Percentiles rank a stretch among this genome's conserved stretches.
phyloP scores from a whole-genome alignment of 768 basidiomycete species.

The Imleria badia region DNA sequence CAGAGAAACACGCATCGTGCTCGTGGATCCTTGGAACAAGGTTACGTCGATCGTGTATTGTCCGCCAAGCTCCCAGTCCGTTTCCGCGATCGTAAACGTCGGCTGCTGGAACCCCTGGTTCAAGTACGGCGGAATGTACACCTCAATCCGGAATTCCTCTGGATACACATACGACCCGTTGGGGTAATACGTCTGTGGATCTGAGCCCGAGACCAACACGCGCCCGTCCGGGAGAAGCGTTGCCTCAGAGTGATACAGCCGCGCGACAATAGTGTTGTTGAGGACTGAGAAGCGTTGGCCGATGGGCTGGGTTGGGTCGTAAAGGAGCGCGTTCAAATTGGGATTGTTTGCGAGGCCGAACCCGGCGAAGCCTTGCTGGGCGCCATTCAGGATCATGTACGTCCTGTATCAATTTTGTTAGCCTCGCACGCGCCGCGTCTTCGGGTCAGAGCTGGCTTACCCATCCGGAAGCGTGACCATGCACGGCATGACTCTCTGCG shows the following conservation, averaged over 20 bases:
- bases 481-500: slow-evolving; percentile 73
- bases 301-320: slow-evolving; percentile 62
- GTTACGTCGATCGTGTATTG: slow-evolving; percentile 51
- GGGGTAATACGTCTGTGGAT: slow-evolving; percentile 53
- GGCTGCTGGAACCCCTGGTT: slow-evolving; percentile 62
- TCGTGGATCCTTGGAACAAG: slow-evolving; percentile 40
- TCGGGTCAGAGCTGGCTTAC: not conserved
- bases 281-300: slow-evolving; percentile 66
- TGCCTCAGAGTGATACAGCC: slow-evolving; percentile 78
- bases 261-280: slow-evolving; percentile 65
- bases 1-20: slow-evolving; percentile 59
- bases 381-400: slow-evolving; percentile 75
- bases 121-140: slow-evolving; percentile 88
- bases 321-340: slow-evolving; percentile 63
- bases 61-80: slow-evolving; percentile 63
- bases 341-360: slow-evolving; percentile 69
- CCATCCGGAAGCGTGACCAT: slow-evolving; percentile 61
- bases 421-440: not conserved
- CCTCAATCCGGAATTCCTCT: slow-evolving; percentile 76
- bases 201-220: slow-evolving; percentile 74
- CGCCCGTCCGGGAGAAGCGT: slow-evolving; percentile 74
- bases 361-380: slow-evolving; percentile 65
- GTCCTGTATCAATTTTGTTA: slow-evolving; percentile 49
- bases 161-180: slow-evolving; percentile 48
- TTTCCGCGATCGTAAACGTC: slow-evolving; percentile 51